phyloP scores from a whole-genome alignment of 2,329 filamentous ascomycete species.

The Geosmithia putterillii region DNA sequence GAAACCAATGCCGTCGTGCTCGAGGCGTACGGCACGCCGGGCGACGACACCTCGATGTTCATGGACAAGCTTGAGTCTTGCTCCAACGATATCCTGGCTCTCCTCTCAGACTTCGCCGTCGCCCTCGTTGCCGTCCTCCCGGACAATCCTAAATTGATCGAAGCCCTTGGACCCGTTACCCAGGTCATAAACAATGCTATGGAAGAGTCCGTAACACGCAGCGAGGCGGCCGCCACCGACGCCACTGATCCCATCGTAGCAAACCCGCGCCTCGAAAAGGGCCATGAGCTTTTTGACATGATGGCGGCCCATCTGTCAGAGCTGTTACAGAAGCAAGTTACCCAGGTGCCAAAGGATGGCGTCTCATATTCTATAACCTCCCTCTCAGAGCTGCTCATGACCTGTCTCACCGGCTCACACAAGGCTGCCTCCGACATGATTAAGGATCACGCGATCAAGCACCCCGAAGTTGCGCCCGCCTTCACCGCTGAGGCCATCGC shows the following conservation, averaged over 20 bases:
- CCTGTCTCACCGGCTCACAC: slow-evolving; percentile 23
- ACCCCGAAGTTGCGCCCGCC: slow-evolving; percentile 23
- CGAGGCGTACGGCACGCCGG: neutral
- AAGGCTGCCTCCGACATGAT: slow-evolving; percentile 18
- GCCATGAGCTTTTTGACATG: slow-evolving; percentile 28
- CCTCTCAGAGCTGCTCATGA: slow-evolving; percentile 30
- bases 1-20: neutral
- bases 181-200: slow-evolving; percentile 20
- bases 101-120: slow-evolving; percentile 29
- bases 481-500: slow-evolving; percentile 37
- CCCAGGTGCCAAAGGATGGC: slow-evolving; percentile 33
- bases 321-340: slow-evolving; percentile 44
- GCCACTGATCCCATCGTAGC: slow-evolving; percentile 10
- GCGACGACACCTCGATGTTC: slow-evolving; percentile 10
- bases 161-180: slow-evolving; percentile 25
- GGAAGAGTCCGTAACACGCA: slow-evolving; percentile 14
- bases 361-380: slow-evolving; percentile 23
- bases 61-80: slow-evolving; percentile 29
- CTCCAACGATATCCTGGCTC: slow-evolving; percentile 26
- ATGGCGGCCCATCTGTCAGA: slow-evolving; percentile 28
- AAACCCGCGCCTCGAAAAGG: slow-evolving; percentile 22
- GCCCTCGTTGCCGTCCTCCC: slow-evolving; percentile 26
- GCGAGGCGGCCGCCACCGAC: slow-evolving; percentile 5
- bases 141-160: slow-evolving; percentile 32
- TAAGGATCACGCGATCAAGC: slow-evolving; percentile 10